Evolutionary conservation across 805 yeast species (phyloP), one percentile per base, ranked within the genome.

Genomic region (Saccharomycodes ludwigii): DNA sequence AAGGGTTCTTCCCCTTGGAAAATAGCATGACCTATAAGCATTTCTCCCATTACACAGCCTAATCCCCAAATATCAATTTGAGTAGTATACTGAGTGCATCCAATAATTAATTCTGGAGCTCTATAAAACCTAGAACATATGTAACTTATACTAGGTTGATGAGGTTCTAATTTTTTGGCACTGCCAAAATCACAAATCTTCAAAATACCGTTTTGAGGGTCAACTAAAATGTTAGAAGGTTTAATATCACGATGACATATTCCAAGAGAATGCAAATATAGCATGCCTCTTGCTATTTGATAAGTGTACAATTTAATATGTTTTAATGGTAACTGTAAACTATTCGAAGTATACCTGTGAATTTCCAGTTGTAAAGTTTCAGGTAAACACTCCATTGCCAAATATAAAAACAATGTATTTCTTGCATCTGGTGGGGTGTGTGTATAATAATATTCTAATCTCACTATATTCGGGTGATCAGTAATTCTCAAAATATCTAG

Each of bases 51-150:
- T 21, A 91, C 95, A 61, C 98, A 88, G 1, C 97, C 99, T 37
- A 88, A 63, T 12, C 96, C 95, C 99, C 99, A 91, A 47, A 86
- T 79, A 55, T 91, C 99, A 37, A 91, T 88, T 48, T 85, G 82
- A 3, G 93, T 77, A 4, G 93, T 73, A 54, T 91, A 91, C 23
- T 76, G 68, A 37, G 86, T 73, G 44, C 85, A 79, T 2, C 98
- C 98, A 34, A 91, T 75, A 49, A 91, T 81, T 38, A 91, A 68
- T 56, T 91, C 99, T 1, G 99, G 99, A 1, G 97, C 94, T 44
- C 96, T 71, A 58, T 86, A 86, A 56, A 85, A 91, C 47, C 98
- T 73, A 16, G 95, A 84, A 56, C 96, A 94, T 36, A 91, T 91
- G 52, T 91, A 91, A 31, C 95, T 79, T 40, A 86, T 95, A 1